phyloP scores from a whole-genome alignment of 208 protist species.

The Trypanosoma avium region DNA sequence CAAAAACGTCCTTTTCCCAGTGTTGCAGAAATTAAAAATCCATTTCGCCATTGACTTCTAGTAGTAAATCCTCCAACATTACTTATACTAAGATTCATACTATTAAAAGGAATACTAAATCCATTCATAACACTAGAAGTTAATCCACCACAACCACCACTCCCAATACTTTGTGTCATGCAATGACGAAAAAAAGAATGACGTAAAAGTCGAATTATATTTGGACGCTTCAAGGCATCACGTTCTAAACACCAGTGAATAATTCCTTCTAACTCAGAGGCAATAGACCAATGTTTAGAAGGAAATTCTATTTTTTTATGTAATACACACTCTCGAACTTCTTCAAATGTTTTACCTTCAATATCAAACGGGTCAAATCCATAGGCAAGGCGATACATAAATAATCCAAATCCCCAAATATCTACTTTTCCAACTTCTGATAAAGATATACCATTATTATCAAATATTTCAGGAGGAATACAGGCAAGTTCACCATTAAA shows the following conservation, averaged over 20 bases:
- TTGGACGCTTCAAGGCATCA: slow-evolving; percentile 50
- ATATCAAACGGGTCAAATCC: slow-evolving; percentile 59
- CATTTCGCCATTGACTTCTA: slow-evolving; percentile 24
- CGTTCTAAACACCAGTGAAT: slow-evolving; percentile 63
- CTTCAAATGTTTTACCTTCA: slow-evolving; percentile 50
- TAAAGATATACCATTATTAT: not conserved
- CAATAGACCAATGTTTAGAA: slow-evolving; percentile 41
- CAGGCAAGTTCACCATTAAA: slow-evolving; percentile 82
- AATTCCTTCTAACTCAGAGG: slow-evolving; percentile 43
- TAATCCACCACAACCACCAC: not conserved
- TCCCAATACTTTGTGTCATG: not conserved
- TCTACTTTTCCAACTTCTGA: slow-evolving; percentile 49
- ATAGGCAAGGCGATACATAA: slow-evolving; percentile 86
- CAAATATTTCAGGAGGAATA: slow-evolving; percentile 79
- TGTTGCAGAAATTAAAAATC: slow-evolving; percentile 49
- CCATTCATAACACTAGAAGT: not conserved
- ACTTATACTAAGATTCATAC: slow-evolving; percentile 2
- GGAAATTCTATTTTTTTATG: slow-evolving; percentile 45
- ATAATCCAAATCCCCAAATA: slow-evolving; percentile 77
- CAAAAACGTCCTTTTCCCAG: slow-evolving; percentile 52
- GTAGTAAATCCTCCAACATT: not conserved
- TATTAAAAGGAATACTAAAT: not conserved
- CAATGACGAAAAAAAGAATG: slow-evolving; percentile 48
- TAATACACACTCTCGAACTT: slow-evolving; percentile 44
- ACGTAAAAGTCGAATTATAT: slow-evolving; percentile 48